These are phyloP conservation scores for Fusarium compactum DNA, from an alignment of 2,329 filamentous ascomycete genomes.

Conservation along the genomic window DNA sequence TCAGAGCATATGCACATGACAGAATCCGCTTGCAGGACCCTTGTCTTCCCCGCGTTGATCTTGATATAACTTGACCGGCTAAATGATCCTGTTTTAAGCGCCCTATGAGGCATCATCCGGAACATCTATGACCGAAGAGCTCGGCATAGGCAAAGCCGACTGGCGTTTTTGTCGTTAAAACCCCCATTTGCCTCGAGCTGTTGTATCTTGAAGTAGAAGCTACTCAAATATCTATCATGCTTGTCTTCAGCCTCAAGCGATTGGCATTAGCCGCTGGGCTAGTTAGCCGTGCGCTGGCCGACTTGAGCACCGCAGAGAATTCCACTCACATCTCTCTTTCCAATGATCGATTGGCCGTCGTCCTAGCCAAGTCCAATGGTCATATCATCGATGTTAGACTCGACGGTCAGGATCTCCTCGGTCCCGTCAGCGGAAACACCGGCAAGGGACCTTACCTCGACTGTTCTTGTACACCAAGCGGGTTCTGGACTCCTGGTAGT, in stretches of 20 bases:
- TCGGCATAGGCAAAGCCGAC: constrained; percentile 22
- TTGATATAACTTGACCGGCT: not conserved
- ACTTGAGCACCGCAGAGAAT: constrained; percentile 26
- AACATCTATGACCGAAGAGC: not conserved
- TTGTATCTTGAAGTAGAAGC: accelerated
- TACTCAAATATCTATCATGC: not conserved
- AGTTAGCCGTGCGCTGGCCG: not conserved
- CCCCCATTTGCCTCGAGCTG: accelerated
- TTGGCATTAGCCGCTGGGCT: constrained; percentile 16
- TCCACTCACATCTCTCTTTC: constrained; percentile 36
- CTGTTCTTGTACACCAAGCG: constrained; percentile 69
- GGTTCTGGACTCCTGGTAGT: constrained; percentile 68
- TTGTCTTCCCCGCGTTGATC: constrained; percentile 23
- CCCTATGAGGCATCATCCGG: not conserved
- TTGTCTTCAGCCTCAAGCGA: not conserved
- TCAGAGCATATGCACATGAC: not conserved
- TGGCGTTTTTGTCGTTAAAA: not conserved
- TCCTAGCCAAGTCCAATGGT: constrained; percentile 26
- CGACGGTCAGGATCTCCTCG: constrained; percentile 61
- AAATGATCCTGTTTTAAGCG: constrained; percentile 19
- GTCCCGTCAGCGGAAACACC: constrained; percentile 47
- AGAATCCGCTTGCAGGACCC: not conserved
- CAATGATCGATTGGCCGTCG: constrained; percentile 28
- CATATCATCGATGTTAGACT: constrained; percentile 34
- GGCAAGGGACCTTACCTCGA: constrained; percentile 70